Conservation (phyloP, 148 eudicot genomes). For the Selenicereus undatus region DNA sequence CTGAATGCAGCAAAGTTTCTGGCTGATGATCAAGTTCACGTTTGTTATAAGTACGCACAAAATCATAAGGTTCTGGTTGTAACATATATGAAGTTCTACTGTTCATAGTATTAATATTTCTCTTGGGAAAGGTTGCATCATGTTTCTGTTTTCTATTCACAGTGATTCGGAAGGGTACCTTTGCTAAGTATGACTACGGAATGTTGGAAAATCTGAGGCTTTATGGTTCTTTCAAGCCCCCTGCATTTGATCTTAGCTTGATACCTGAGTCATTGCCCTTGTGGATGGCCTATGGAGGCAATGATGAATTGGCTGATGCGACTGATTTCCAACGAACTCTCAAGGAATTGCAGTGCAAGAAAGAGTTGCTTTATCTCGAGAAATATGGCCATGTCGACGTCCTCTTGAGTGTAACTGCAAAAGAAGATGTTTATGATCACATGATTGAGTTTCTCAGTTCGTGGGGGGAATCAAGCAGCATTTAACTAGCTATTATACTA, state of each 20-base stretch:
- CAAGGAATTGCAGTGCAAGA: constrained; percentile 54
- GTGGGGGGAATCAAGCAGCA: constrained; percentile 39
- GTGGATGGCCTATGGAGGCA: constrained; percentile 93
- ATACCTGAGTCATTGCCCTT: constrained; percentile 72
- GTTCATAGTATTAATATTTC: no score
- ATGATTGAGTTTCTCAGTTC: constrained; percentile 71
- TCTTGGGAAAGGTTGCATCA: background rate
- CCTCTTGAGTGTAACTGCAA: constrained; percentile 57
- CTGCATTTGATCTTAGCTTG: constrained; percentile 64
- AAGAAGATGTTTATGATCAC: constrained; percentile 66
- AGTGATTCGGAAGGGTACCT: constrained; percentile 95
- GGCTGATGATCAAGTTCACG: background rate
- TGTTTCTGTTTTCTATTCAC: constrained; percentile 17
- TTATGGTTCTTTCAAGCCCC: constrained; percentile 68
- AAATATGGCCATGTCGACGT: constrained; percentile 90
- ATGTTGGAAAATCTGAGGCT: constrained; percentile 49
- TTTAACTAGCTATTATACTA: constrained; percentile 17
- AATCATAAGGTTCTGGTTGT: background rate
- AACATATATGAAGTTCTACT: no score
- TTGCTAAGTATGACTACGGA: constrained; percentile 92
- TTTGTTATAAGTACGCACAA: background rate
- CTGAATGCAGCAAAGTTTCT: background rate
- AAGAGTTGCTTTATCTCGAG: constrained; percentile 72
- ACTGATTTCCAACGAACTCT: constrained; percentile 71
- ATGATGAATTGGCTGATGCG: constrained; percentile 79